Evolutionary conservation across 2,329 filamentous ascomycete species (phyloP).

Genomic region (Fusarium secorum): DNA sequence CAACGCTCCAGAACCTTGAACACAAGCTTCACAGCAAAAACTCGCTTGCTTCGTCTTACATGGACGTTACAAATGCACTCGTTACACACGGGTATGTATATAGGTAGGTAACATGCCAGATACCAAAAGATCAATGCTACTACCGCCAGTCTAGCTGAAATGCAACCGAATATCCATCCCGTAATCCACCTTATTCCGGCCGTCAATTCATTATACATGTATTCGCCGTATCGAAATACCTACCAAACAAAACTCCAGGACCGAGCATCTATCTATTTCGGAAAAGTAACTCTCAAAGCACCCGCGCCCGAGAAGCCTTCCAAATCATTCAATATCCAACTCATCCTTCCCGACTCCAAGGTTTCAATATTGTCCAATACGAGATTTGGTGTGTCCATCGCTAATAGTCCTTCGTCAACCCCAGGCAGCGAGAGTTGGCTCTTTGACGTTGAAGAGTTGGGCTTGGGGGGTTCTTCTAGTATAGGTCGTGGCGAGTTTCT

Average conservation of each 20-base stretch:
- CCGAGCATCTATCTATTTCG: neutral
- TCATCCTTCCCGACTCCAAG: constrained; percentile 32
- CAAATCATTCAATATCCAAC: constrained; percentile 36
- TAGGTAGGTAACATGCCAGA: neutral
- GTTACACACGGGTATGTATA: neutral
- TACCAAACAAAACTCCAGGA: neutral
- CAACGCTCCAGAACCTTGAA: too few species aligned
- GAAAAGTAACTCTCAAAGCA: constrained; percentile 3
- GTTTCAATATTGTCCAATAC: constrained; percentile 1
- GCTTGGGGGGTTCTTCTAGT: neutral
- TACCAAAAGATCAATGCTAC: neutral
- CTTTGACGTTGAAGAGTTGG: neutral
- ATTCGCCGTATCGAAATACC: neutral
- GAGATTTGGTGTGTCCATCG: neutral
- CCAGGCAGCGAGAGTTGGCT: constrained; percentile 29
- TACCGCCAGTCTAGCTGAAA: neutral
- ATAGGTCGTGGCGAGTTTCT: constrained; percentile 11
- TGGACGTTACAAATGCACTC: neutral
- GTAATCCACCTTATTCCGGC: neutral
- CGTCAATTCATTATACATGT: neutral
- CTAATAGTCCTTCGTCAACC: neutral
- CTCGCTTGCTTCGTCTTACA: neutral
- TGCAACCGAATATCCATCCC: neutral
- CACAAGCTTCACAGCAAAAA: neutral
- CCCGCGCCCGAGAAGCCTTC: constrained; percentile 38